phyloP scores from a whole-genome alignment of 1,284 basidiomycete species.

The Mycena sp. region DNA sequence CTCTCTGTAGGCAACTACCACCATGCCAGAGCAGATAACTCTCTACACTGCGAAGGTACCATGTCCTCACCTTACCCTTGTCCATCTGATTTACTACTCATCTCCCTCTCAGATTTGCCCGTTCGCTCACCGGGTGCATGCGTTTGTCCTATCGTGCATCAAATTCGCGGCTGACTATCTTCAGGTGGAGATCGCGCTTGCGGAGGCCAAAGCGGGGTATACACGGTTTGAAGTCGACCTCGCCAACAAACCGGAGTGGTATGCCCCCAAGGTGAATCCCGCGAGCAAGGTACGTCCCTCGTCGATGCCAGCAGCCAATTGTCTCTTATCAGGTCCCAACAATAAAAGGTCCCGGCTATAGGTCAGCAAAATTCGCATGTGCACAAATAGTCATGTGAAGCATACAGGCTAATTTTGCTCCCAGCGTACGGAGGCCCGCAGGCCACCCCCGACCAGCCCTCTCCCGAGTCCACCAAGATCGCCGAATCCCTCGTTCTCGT shows the following conservation, averaged over 20 bases:
- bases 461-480: slow-evolving; percentile 63
- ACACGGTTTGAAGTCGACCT: slow-evolving; percentile 65
- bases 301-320: not conserved
- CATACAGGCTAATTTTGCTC: not conserved
- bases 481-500: slow-evolving; percentile 70
- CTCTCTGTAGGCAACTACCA: too few relatives aligned
- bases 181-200: slow-evolving; percentile 66
- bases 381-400: not conserved
- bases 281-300: slow-evolving; percentile 62
- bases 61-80: not conserved
- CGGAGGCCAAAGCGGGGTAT: slow-evolving; percentile 59
- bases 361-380: slow-evolving; percentile 47
- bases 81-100: not conserved
- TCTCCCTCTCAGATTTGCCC: slow-evolving; percentile 51
- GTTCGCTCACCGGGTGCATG: slow-evolving; percentile 56
- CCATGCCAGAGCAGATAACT: slow-evolving; percentile 51
- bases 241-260: slow-evolving; percentile 72
- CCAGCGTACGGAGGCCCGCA: slow-evolving; percentile 58
- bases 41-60: slow-evolving; percentile 60
- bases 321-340: not conserved
- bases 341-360: slow-evolving; percentile 22
- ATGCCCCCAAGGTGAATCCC: slow-evolving; percentile 67
- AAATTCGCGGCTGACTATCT: too few relatives aligned
- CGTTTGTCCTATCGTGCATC: not conserved
- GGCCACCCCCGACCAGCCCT: slow-evolving; percentile 60